Percentiles rank a stretch among this genome's conserved stretches.
Evolutionary conservation across 2,329 filamentous ascomycete genomes (phyloP).

Genomic region (Ophiostoma ips): DNA sequence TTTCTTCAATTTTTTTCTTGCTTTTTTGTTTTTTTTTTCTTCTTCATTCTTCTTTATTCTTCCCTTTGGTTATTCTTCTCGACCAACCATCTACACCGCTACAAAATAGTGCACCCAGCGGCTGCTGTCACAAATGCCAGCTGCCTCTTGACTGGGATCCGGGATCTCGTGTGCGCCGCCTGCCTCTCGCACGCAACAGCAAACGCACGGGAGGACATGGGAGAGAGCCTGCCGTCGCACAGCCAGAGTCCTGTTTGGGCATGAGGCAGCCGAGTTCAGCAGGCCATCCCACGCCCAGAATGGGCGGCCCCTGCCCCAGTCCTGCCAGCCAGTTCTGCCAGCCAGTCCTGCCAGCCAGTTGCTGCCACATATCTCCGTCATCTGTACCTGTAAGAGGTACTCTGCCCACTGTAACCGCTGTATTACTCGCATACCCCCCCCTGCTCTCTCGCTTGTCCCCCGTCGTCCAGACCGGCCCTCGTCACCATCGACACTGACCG

Average conservation of each 20-base stretch:
- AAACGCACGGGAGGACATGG: neutral
- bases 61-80: too few species aligned
- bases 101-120: neutral
- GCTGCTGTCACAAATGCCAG: too few species aligned
- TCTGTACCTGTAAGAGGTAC: too few species aligned
- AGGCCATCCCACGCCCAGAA: neutral
- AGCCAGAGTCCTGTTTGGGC: slow-evolving; percentile 3
- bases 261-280: neutral
- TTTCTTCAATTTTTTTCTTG: too few species aligned
- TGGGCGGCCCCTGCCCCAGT: neutral
- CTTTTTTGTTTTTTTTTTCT: too few species aligned
- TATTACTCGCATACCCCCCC: too few species aligned
- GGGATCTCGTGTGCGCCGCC: too few species aligned
- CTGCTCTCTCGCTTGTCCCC: neutral
- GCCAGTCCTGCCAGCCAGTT: neutral
- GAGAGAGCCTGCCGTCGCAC: slow-evolving; percentile 2
- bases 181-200: slow-evolving; percentile 3
- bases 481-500: neutral
- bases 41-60: too few species aligned
- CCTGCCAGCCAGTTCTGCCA: neutral
- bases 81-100: neutral
- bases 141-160: too few species aligned
- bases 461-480: neutral
- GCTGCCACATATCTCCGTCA: too few species aligned
- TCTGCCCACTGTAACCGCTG: too few species aligned